Evolutionary conservation across 1,284 basidiomycete species (phyloP), one percentile per base, ranked within the genome.

Genomic region (Boletus semigastroideus): DNA sequence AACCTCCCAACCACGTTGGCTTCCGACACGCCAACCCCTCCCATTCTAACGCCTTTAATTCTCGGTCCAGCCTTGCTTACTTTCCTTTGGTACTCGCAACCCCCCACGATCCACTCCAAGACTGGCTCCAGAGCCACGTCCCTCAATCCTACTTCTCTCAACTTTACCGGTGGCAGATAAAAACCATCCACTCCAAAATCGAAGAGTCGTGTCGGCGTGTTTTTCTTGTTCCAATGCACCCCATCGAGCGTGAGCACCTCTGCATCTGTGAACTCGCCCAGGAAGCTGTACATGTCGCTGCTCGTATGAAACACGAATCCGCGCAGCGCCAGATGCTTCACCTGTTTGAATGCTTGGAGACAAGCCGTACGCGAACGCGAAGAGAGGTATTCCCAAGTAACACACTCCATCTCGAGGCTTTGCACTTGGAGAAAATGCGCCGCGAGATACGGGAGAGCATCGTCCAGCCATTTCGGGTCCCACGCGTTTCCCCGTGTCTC

Each of bases 361-460:
- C 67, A 71, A 14, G 59, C 54, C 5, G 45, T 42, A n/a, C 66
- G 64, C 34, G 66, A 68, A 40, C 46, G 52, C 17, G 59, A 49
- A 20, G 66, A 70, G 30, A 71, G 65, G 34, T 65, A 68, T 38
- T 70, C 65, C 69, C 69, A 67, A 20, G 66, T 68, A 45, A 67
- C 42, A 5, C 54, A 53, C 43, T 71, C 69, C 51, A 70, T 58
- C 37, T 62, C 66, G 11, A 67, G 59, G 20, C 48, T 57, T 38
- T 56, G 55, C n/a, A 67, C 42, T 12, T 51, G 46, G 8, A 54
- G 36, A 2, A 67, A 54, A 31, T 66, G 53, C 3, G 22, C 52
- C 5, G 57, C 56, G 12, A 67, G 54, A 31, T 56, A 39, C 11
- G 66, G 68, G 17, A 67, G 59, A 14, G 61, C 57, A 20, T 66